Percentiles rank a stretch among this genome's conserved stretches.
These are phyloP conservation scores for Waltiozyma sp. DNA, from an alignment of 1,139 yeast species.

Conservation along the genomic window DNA sequence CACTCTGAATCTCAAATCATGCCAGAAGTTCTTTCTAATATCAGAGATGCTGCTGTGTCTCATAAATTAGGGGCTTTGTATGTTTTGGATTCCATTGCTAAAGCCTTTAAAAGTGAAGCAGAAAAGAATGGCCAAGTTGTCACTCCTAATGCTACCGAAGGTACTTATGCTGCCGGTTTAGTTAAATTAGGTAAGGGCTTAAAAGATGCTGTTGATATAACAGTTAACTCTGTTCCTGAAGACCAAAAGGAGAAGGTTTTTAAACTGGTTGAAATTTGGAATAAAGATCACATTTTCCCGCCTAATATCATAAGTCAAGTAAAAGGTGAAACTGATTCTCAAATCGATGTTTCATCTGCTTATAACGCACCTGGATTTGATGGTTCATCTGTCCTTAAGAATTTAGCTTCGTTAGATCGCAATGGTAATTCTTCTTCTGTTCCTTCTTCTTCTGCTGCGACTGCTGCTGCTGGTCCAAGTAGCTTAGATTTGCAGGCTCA, in stretches of 20 bases:
- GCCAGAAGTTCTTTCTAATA: slow-evolving; percentile 50
- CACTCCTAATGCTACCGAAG: slow-evolving; percentile 43
- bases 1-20: slow-evolving; percentile 48
- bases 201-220: slow-evolving; percentile 47
- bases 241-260: slow-evolving; percentile 58
- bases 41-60: slow-evolving; percentile 64
- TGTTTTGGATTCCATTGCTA: slow-evolving; percentile 83
- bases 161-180: slow-evolving; percentile 69
- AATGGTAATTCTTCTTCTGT: slow-evolving; percentile 7
- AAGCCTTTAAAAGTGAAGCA: slow-evolving; percentile 75
- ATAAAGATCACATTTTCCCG: slow-evolving; percentile 43
- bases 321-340: slow-evolving; percentile 27
- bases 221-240: slow-evolving; percentile 40
- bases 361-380: slow-evolving; percentile 14
- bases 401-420: slow-evolving; percentile 43
- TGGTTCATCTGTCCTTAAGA: slow-evolving; percentile 39
- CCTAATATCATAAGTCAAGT: slow-evolving; percentile 26
- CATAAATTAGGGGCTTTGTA: slow-evolving; percentile 88
- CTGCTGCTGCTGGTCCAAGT: no score
- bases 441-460: slow-evolving; percentile 14
- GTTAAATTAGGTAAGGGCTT: slow-evolving; percentile 47
- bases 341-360: slow-evolving; percentile 11
- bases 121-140: slow-evolving; percentile 37
- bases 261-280: slow-evolving; percentile 90
- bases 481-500: slow-evolving; percentile 9